Percentiles rank a stretch among this genome's conserved stretches.
phyloP scores from a whole-genome alignment of 805 yeast genomes.

The Yarrowia osloensis region DNA sequence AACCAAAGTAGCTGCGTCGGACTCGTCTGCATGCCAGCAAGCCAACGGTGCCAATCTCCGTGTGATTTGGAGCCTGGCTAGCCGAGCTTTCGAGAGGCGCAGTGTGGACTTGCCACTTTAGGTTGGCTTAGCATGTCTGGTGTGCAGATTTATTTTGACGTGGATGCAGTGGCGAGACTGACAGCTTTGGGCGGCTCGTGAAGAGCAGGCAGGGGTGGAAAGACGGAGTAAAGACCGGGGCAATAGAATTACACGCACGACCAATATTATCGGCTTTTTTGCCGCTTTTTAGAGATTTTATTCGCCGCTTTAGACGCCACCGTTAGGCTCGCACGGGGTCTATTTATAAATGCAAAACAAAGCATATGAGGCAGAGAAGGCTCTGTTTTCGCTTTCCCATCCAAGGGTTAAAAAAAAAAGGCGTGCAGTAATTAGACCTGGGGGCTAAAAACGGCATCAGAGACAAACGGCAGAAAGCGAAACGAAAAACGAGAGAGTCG shows the following conservation, averaged over 20 bases:
- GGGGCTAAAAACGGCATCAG: background rate
- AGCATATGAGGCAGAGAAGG: slow-evolving; percentile 15
- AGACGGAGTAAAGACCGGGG: background rate
- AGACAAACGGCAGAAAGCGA: background rate
- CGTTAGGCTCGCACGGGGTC: background rate
- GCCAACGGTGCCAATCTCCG: background rate
- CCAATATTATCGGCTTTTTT: background rate
- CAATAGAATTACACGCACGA: no score
- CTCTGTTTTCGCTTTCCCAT: background rate
- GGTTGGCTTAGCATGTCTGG: background rate
- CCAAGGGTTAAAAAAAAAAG: background rate
- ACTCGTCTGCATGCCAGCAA: background rate
- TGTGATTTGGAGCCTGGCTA: no score
- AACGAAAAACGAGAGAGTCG: no score
- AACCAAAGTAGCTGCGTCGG: background rate
- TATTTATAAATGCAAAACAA: slow-evolving; percentile 15
- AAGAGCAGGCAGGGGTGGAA: background rate
- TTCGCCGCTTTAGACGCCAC: background rate
- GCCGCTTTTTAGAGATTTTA: background rate
- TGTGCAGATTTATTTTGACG: background rate
- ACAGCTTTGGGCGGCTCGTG: background rate
- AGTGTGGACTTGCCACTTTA: slow-evolving; percentile 9
- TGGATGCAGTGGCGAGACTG: slow-evolving; percentile 5
- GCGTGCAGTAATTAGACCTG: background rate
- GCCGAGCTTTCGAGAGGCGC: slow-evolving; percentile 4